Evolutionary conservation across 2,329 filamentous ascomycete genomes (phyloP).

Genomic region (Nannizziopsis barbatae): DNA sequence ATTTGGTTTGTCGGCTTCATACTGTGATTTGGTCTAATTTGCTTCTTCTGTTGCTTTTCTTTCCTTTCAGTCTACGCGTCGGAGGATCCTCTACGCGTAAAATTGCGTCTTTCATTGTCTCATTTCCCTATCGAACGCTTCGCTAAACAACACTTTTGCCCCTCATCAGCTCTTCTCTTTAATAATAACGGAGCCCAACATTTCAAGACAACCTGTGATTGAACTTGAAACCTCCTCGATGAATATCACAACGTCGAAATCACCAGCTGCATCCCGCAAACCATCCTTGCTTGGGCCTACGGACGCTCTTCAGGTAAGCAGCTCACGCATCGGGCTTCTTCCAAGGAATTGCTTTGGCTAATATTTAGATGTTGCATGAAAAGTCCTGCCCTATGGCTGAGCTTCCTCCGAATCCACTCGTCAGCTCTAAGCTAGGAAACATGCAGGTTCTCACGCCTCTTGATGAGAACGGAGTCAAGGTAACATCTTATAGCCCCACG

Average conservation of each 20-base stretch:
- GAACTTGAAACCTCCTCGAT: neutral
- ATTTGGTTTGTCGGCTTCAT: slow-evolving; percentile 5
- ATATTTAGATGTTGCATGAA: neutral
- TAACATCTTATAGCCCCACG: slow-evolving; percentile 17
- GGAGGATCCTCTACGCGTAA: slow-evolving; percentile 1
- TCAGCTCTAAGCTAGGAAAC: slow-evolving; percentile 28
- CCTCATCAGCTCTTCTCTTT: neutral
- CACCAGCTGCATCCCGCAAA: slow-evolving; percentile 21
- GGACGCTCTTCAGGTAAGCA: slow-evolving; percentile 12
- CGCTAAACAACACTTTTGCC: neutral
- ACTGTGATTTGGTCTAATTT: neutral
- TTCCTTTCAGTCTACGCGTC: neutral
- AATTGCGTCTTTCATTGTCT: slow-evolving; percentile 6
- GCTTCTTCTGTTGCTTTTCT: neutral
- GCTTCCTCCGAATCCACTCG: slow-evolving; percentile 24
- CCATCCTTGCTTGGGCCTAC: slow-evolving; percentile 17
- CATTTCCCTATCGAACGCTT: slow-evolving; percentile 1
- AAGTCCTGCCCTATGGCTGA: slow-evolving; percentile 20
- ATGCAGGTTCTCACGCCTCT: slow-evolving; percentile 21
- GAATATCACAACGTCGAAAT: slow-evolving; percentile 12
- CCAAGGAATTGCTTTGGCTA: neutral
- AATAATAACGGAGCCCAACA: neutral
- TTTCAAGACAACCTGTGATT: neutral
- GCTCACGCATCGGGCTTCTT: neutral
- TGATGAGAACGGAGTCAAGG: slow-evolving; percentile 28